These are phyloP conservation scores for Leccinum rimulosum DNA, from an alignment of 768 basidiomycete species.

Conservation along the genomic window DNA sequence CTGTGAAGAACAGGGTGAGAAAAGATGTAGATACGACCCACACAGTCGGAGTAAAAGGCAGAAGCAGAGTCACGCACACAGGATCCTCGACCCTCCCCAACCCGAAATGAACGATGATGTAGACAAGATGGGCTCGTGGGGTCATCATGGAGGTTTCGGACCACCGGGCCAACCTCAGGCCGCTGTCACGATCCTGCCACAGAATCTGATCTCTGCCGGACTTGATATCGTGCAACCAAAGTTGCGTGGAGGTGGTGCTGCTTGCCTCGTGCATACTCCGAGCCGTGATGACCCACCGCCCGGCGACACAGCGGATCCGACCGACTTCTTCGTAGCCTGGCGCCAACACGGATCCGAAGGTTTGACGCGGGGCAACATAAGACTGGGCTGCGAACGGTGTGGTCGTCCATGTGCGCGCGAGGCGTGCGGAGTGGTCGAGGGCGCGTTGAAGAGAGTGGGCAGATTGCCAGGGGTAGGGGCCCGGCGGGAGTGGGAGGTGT, in stretches of 20 bases:
- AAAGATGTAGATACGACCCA: too few relatives aligned
- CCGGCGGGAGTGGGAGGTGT: constrained; percentile 14
- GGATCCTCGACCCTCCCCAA: constrained; percentile 6
- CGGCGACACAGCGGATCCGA: constrained; percentile 13
- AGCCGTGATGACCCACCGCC: constrained; percentile 17
- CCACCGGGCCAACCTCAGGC: constrained; percentile 1
- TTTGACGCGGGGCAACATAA: too few relatives aligned
- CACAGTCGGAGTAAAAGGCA: not conserved
- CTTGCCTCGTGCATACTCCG: too few relatives aligned
- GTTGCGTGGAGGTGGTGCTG: too few relatives aligned
- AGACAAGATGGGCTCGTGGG: constrained; percentile 11
- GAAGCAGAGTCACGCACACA: constrained; percentile 10
- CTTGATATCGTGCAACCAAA: constrained; percentile 9
- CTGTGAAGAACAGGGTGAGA: not conserved
- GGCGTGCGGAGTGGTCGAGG: constrained; percentile 16
- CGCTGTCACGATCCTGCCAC: constrained; percentile 12
- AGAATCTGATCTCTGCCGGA: constrained; percentile 10
- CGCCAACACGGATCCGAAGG: too few relatives aligned
- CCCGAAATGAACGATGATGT: constrained; percentile 10
- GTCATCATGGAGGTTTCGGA: constrained; percentile 7
- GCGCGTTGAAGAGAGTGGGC: constrained; percentile 11
- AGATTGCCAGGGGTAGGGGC: constrained; percentile 21
- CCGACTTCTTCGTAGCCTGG: not conserved
- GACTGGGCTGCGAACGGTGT: constrained; percentile 1
- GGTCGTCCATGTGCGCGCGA: constrained; percentile 14